phyloP scores from a whole-genome alignment of 208 protist genomes.

The Polymyxa betae region DNA sequence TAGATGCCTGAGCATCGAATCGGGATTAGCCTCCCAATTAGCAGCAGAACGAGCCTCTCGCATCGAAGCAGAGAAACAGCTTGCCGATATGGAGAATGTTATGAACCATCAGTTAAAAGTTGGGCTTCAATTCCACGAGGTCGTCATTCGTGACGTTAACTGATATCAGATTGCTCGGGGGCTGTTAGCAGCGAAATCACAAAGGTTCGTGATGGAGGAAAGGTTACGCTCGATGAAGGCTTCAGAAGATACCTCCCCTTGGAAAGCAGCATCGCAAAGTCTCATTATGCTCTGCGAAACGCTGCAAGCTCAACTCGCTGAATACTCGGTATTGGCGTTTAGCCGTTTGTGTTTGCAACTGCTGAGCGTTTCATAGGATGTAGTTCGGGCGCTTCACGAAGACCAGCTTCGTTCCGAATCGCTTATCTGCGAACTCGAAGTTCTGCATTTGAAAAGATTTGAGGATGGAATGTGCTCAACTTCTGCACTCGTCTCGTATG shows the following conservation, averaged over 20 bases:
- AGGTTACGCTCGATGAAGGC: not conserved
- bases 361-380: not conserved
- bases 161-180: conserved; percentile 18
- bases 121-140: not conserved
- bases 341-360: not conserved
- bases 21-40: not conserved
- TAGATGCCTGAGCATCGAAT: not conserved
- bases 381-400: not conserved
- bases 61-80: not conserved
- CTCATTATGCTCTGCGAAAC: not conserved
- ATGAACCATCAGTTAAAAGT: conserved; percentile 50
- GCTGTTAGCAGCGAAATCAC: not conserved
- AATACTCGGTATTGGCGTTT: not conserved
- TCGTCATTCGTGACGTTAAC: not conserved
- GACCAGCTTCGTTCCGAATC: not conserved
- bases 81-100: not conserved
- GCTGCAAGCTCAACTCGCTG: not conserved
- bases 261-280: not conserved
- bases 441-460: not conserved
- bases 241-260: not conserved
- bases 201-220: not conserved
- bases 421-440: not conserved
- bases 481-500: not conserved
- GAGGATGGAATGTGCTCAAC: not conserved
- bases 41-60: not conserved